phyloP scores from a whole-genome alignment of 2,329 filamentous ascomycete genomes.

The Colletotrichum sp. region DNA sequence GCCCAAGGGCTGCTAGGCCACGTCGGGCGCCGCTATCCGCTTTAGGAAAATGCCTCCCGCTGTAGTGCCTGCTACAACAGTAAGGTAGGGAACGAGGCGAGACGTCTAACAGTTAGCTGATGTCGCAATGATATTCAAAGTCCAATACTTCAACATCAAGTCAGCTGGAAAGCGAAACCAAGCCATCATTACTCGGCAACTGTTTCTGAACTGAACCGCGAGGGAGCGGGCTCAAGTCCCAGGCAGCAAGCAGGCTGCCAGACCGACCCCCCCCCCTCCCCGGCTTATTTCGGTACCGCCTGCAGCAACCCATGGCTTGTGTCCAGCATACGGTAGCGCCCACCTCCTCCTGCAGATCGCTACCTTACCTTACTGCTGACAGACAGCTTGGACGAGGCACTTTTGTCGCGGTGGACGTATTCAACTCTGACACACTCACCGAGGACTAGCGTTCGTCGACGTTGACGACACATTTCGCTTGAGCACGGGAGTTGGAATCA shows the following conservation, averaged over 20 bases:
- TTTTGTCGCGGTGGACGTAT: not conserved
- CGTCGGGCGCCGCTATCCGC: not conserved
- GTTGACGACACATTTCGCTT: not conserved
- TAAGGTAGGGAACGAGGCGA: not conserved
- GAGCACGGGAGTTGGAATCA: not conserved
- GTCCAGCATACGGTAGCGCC: not conserved
- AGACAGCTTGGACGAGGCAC: not conserved
- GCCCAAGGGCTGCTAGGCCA: not conserved
- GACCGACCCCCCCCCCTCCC: not conserved
- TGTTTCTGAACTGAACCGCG: not conserved
- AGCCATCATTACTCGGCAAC: not conserved
- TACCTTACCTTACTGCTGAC: not conserved
- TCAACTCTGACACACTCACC: not conserved
- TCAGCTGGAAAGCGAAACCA: not conserved
- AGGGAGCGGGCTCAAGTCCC: not conserved
- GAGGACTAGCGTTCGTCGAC: not conserved
- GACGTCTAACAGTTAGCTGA: not conserved
- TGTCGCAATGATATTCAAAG: not conserved
- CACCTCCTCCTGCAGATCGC: not conserved
- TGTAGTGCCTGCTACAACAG: not conserved
- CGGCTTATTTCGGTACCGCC: not conserved
- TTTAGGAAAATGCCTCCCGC: not conserved
- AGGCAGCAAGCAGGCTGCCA: not conserved
- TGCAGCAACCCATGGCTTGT: not conserved
- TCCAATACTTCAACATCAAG: not conserved